Percentiles rank a stretch among this genome's conserved stretches.
These are phyloP conservation scores for Acanthamoeba lenticulata DNA, from an alignment of 208 protist genomes.

Conservation along the genomic window DNA sequence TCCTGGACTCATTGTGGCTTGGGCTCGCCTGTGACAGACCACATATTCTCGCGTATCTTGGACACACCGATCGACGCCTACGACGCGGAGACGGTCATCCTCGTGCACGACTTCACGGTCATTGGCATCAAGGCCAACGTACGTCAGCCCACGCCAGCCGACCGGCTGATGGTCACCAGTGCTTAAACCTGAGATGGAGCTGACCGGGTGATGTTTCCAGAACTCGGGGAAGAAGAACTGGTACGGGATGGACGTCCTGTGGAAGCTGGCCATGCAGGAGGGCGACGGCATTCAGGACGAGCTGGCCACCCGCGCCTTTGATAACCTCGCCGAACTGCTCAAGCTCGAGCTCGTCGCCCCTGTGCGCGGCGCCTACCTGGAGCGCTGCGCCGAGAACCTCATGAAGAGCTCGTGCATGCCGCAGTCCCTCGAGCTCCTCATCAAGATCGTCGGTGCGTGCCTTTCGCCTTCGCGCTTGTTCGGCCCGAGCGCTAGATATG, in stretches of 20 bases:
- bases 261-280: conserved; percentile 64
- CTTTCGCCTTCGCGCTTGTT: background rate
- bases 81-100: conserved; percentile 57
- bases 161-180: no score
- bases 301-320: conserved; percentile 54
- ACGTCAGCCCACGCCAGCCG: no score
- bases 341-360: conserved; percentile 57
- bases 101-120: conserved; percentile 68
- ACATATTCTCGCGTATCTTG: conserved; percentile 52
- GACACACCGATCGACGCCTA: conserved; percentile 47
- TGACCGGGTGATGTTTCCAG: no score
- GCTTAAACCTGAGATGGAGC: background rate
- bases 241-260: conserved; percentile 77
- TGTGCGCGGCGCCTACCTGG: conserved; percentile 61
- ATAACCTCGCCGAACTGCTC: conserved; percentile 65
- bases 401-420: conserved; percentile 56
- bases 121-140: conserved; percentile 67
- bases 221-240: conserved; percentile 68
- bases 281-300: background rate
- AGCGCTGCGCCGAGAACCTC: conserved; percentile 74
- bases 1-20: background rate
- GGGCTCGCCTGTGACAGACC: background rate
- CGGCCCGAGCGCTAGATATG: background rate
- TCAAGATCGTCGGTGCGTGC: conserved; percentile 71
- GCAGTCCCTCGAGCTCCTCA: conserved; percentile 73